Conservation (phyloP, 352 stramenopile genomes). For the Pythium sukuiense region DNA sequence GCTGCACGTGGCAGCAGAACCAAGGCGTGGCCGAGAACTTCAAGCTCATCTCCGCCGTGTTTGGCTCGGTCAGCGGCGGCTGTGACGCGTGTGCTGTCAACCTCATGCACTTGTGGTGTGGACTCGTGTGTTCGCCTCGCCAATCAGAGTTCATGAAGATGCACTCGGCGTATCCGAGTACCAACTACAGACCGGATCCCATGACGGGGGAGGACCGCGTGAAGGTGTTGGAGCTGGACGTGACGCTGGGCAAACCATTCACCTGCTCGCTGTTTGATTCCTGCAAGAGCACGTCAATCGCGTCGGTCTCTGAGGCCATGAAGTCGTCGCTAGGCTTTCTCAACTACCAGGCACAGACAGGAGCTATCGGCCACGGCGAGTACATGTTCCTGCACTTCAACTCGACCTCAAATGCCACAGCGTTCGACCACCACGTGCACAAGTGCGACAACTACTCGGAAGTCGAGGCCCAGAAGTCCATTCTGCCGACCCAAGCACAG, state of each 20-base stretch:
- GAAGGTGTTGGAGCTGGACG: conserved; percentile 79
- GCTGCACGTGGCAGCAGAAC: conserved; percentile 91
- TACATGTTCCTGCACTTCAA: conserved; percentile 82
- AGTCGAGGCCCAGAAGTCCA: conserved; percentile 31
- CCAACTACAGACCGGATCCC: conserved; percentile 62
- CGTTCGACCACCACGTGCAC: conserved; percentile 62
- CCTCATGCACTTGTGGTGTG: conserved; percentile 87
- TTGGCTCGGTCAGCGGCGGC: conserved; percentile 67
- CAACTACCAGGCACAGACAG: conserved; percentile 89
- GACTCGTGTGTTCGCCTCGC: conserved; percentile 75
- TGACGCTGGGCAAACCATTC: conserved; percentile 67
- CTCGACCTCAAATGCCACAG: conserved; percentile 32
- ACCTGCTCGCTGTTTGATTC: conserved; percentile 83
- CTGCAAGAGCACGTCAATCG: conserved; percentile 85
- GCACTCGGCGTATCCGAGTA: conserved; percentile 64
- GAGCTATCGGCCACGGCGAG: conserved; percentile 85
- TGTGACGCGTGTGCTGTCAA: conserved; percentile 85
- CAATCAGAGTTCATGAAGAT: conserved; percentile 79
- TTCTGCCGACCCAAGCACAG: conserved; percentile 66
- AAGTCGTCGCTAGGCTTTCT: conserved; percentile 86
- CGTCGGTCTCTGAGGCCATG: conserved; percentile 65
- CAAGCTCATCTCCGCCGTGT: conserved; percentile 67
- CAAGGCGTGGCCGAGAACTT: conserved; percentile 87
- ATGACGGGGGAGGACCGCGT: conserved; percentile 76
- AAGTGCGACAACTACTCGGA: conserved; percentile 81